Percentiles rank a stretch among this genome's conserved stretches.
Conservation (phyloP, 176 grass and related monocot species). For the Musa itinerans region DNA sequence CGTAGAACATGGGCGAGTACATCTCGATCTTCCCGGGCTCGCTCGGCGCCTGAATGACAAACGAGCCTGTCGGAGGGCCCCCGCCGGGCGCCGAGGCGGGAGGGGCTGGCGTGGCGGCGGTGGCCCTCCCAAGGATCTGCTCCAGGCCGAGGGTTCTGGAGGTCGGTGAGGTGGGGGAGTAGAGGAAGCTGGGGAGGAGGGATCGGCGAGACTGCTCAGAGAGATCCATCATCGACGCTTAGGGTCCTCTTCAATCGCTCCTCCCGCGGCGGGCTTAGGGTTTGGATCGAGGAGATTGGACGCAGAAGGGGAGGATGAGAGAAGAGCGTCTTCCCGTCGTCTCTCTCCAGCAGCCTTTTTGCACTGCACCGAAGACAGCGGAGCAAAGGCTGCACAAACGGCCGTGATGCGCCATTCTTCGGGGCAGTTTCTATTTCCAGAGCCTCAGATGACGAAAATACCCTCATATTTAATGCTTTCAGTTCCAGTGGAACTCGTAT, state of each 20-base stretch:
- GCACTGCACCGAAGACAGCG: too few species aligned
- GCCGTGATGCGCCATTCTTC: too few species aligned
- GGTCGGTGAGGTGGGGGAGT: constrained; percentile 6
- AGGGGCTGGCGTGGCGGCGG: background rate
- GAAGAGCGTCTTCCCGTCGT: too few species aligned
- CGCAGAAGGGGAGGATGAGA: too few species aligned
- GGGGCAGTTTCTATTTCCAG: too few species aligned
- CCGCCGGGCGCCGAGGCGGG: background rate
- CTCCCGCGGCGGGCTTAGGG: background rate
- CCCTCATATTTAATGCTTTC: too few species aligned
- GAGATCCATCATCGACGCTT: constrained; percentile 25
- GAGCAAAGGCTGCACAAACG: too few species aligned
- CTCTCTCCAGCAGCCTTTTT: too few species aligned
- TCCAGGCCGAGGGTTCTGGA: background rate
- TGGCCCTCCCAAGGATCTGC: background rate
- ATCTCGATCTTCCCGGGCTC: too few species aligned
- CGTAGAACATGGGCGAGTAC: too few species aligned
- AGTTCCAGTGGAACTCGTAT: too few species aligned
- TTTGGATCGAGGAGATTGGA: background rate
- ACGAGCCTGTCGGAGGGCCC: constrained; percentile 1
- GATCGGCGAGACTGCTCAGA: constrained; percentile 35
- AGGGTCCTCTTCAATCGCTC: background rate
- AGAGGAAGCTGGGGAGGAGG: constrained; percentile 45
- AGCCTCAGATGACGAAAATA: too few species aligned
- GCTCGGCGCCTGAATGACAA: constrained; percentile 30